Evolutionary conservation across 2,329 filamentous ascomycete species (phyloP), one percentile per base, ranked within the genome.

Genomic region (Fusarium sp.): DNA sequence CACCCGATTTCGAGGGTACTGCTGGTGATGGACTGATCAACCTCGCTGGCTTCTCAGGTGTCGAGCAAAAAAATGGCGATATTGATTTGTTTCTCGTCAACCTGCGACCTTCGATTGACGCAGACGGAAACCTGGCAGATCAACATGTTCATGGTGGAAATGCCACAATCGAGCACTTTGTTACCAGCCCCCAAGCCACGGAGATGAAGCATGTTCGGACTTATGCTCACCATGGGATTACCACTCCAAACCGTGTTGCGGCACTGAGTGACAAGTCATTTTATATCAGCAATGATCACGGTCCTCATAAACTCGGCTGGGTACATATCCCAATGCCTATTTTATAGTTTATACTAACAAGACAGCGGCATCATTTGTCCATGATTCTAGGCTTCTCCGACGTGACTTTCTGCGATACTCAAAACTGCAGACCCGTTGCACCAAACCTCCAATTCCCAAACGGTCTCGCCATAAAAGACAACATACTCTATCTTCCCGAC

Each of bases 401-500:
- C 51, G 72, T 82, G 1, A 71, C 76, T 2, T 78, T 78, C 57
- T 83, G 82, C 49, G 60, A 69, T 18, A 47, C 57, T 2, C 38
- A 41, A 8, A 38, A 17, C 18, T 80, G 79, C 65, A 75, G 60
- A 26, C 57, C 70, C 7, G 77, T 78, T 1, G 72, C 72, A 1
- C 35, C 48, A 2, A 75, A 78, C 14, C 71, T 80, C 6, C 64
- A 67, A 18, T 79, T 76, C 48, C 81, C 82, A 38, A 83, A 83
- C 47, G 81, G 82, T 1, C 70, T 83, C 4, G 70, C 35, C 5
- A 75, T 73, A 28, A 65, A 62, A 12, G 77, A 80, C 20, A 78
- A 77, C 10, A 72, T 78, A 1, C 41, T 83, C 15, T 83, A 82
- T 49, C 74, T 83, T 3, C 81, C 81, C 0, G 77, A 75, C 63